Evolutionary conservation across 306 rosid genomes (phyloP), one percentile per base, ranked within the genome.

Genomic region (Dryas drummondii): DNA sequence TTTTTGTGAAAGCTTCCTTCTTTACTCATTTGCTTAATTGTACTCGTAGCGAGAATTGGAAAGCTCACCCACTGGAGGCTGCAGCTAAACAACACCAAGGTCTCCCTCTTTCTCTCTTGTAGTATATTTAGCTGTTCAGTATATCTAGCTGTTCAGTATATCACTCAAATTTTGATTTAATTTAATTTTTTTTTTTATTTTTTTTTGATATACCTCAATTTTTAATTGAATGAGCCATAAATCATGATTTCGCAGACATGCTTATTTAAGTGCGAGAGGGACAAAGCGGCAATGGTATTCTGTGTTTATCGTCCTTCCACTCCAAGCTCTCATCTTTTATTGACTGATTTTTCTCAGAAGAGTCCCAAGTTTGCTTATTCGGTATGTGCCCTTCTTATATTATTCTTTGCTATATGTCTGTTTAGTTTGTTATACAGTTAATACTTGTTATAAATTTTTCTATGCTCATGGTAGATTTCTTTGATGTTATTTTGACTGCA

Each of bases 241-340:
- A 6, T 41, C 27, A 46, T 63, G 16, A 42, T 15, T 17, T 16
- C 48, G 32, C 66, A 78, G 81, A 63, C 52, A 71, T 71, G 81
- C 57, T 53, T 27, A 64, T 40, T 61, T 79, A 78, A 79, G 68
- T 73, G 57, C 63, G n/a, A 70, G 71, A 64, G 84, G 70, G 53
- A 55, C 26, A 76, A 64, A 70, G 81, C 62, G 27, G 82, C 80
- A 72, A 91, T 91, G 97, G 68, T 79, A 68, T 87, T 84, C 60
- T 81, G 84, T 88, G 86, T 80, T 78, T 74, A 49, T 75, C 63
- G 70, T 78, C 59, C 92, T 60, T 66, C 84, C 42, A 61, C 82
- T 47, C 66, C 89, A 50, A 87, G 76, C 70, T 83, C 84, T 79
- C 90, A 78, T 78, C 79, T 77, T 74, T 64, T 82, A 58, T 75